phyloP scores from a whole-genome alignment of 2,329 filamentous ascomycete species.

The Coleophoma crateriformis region DNA sequence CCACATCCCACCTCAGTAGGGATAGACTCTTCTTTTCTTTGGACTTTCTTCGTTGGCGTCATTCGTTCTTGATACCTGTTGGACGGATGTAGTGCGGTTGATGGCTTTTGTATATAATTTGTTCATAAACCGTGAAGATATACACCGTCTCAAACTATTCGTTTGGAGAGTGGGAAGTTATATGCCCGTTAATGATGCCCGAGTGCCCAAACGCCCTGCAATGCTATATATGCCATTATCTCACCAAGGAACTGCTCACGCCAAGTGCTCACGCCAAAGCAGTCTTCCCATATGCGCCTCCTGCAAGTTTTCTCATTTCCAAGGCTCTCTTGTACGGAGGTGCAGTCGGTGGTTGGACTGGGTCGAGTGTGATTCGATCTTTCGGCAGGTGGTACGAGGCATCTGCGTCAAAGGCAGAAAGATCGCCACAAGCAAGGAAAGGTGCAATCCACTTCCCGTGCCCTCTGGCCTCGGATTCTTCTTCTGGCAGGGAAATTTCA shows the following conservation, averaged over 20 bases:
- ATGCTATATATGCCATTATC: not conserved
- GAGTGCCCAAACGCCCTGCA: not conserved
- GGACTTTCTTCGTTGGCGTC: no score
- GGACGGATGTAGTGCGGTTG: no score
- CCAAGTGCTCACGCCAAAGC: slow-evolving; percentile 4
- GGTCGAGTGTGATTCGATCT: slow-evolving; percentile 80
- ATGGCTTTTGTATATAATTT: no score
- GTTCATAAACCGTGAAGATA: not conserved
- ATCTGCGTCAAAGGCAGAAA: slow-evolving; percentile 93
- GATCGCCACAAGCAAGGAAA: slow-evolving; percentile 94
- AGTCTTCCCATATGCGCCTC: slow-evolving; percentile 50
- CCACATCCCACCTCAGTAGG: no score
- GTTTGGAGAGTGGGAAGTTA: not conserved
- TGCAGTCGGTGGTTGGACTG: slow-evolving; percentile 90
- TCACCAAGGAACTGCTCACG: slow-evolving; percentile 3
- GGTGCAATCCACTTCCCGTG: slow-evolving; percentile 77
- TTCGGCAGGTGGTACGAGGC: slow-evolving; percentile 88
- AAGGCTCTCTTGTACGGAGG: slow-evolving; percentile 91
- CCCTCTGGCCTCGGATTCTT: slow-evolving; percentile 34
- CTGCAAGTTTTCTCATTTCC: slow-evolving; percentile 71
- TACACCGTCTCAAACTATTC: not conserved
- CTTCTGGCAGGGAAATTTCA: slow-evolving; percentile 20
- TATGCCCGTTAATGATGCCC: not conserved
- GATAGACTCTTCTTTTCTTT: no score
- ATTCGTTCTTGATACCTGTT: no score